Conservation (phyloP, 371 early-diverging fungal genomes). For the Funneliformis caledonium region DNA sequence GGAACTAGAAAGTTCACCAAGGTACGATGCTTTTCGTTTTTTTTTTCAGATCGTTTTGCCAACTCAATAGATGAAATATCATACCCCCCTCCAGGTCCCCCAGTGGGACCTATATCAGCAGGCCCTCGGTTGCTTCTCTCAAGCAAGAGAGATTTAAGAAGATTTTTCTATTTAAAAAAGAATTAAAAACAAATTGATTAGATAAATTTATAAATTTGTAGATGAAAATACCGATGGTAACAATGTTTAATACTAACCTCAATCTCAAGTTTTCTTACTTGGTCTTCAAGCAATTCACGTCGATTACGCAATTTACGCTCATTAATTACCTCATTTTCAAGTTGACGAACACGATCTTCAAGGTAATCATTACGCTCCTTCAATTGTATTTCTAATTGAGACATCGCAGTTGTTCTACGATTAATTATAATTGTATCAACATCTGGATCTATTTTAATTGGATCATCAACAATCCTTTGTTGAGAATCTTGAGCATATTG, state of each 20-base stretch:
- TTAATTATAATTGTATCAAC: not conserved
- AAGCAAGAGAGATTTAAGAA: slow-evolving; percentile 30
- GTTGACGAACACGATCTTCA: slow-evolving; percentile 23
- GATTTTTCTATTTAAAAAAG: slow-evolving; percentile 34
- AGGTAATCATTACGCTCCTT: slow-evolving; percentile 28
- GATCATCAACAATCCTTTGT: not conserved
- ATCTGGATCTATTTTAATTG: not conserved
- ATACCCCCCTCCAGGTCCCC: not conserved
- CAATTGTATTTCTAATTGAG: slow-evolving; percentile 19
- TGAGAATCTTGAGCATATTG: slow-evolving; percentile 29
- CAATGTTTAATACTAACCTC: slow-evolving; percentile 8
- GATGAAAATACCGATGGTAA: not conserved
- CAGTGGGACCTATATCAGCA: not conserved
- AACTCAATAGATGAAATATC: not conserved
- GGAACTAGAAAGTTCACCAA: not conserved
- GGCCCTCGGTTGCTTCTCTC: slow-evolving; percentile 1
- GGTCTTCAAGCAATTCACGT: slow-evolving; percentile 24
- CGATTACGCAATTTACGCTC: slow-evolving; percentile 33
- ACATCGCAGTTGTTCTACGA: not conserved
- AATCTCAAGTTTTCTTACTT: slow-evolving; percentile 31
- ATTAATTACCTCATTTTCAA: slow-evolving; percentile 37
- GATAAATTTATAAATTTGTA: not conserved
- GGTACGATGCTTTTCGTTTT: slow-evolving; percentile 23
- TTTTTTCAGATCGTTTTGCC: slow-evolving; percentile 4
- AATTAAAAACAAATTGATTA: slow-evolving; percentile 17